Percentiles rank a stretch among this genome's conserved stretches.
Evolutionary conservation across 768 basidiomycete species (phyloP).

Genomic region (Rhodotorula kratochvilovae): DNA sequence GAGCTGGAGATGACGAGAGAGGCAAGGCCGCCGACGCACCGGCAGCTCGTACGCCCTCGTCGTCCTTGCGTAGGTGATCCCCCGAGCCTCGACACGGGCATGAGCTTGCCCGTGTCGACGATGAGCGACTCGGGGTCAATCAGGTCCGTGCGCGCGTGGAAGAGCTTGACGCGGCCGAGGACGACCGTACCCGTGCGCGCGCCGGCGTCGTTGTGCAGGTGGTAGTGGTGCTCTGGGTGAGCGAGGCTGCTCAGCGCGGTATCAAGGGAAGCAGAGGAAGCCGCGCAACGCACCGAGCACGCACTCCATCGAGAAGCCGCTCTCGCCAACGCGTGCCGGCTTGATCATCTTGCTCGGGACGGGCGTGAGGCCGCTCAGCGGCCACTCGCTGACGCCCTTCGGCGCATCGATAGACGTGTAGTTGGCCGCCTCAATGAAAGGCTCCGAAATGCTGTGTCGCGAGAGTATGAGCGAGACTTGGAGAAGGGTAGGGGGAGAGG

Average conservation of each 20-base stretch:
- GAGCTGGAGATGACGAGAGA: background rate
- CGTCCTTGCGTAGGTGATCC: slow-evolving; percentile 55
- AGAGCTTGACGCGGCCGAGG: slow-evolving; percentile 46
- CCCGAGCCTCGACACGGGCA: slow-evolving; percentile 55
- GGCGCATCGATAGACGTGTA: slow-evolving; percentile 48
- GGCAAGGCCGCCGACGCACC: background rate
- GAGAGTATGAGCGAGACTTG: background rate
- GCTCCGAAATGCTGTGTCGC: slow-evolving; percentile 56
- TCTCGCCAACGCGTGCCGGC: slow-evolving; percentile 49
- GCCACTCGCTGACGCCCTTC: slow-evolving; percentile 48
- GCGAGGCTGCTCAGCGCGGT: too few relatives aligned
- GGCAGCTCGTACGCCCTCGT: slow-evolving; percentile 51
- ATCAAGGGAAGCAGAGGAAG: background rate
- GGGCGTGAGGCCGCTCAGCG: slow-evolving; percentile 39
- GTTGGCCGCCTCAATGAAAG: slow-evolving; percentile 51
- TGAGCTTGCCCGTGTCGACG: slow-evolving; percentile 39
- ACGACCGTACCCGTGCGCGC: slow-evolving; percentile 37
- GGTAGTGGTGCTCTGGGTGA: slow-evolving; percentile 25
- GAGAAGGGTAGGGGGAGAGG: too few relatives aligned
- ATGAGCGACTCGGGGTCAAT: slow-evolving; percentile 35
- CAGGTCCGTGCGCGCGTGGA: slow-evolving; percentile 45
- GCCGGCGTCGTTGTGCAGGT: slow-evolving; percentile 39
- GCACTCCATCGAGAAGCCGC: slow-evolving; percentile 50
- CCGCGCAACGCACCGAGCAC: slow-evolving; percentile 34
- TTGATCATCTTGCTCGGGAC: slow-evolving; percentile 44